Percentiles rank a stretch among this genome's conserved stretches.
These are phyloP conservation scores for Puccinia coronata DNA, from an alignment of 1,284 basidiomycete genomes.

Conservation along the genomic window DNA sequence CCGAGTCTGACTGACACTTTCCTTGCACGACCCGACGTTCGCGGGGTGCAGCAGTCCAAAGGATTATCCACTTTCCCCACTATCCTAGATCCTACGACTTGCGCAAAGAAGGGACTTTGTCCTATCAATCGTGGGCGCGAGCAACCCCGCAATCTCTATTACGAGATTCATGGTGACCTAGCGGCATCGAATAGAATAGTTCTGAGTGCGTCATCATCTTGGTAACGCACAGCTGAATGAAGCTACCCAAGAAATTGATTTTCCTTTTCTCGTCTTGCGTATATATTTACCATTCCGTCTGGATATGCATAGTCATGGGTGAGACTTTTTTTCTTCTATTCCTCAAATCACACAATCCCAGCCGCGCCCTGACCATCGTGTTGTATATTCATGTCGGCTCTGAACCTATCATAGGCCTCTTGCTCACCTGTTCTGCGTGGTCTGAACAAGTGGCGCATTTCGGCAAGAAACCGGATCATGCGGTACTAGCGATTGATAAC, in stretches of 20 bases:
- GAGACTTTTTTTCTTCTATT: background rate
- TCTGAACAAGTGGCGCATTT: constrained; percentile 59
- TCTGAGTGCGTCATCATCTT: constrained; percentile 55
- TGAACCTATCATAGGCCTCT: constrained; percentile 34
- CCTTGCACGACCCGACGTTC: background rate
- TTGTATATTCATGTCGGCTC: background rate
- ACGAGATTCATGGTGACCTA: constrained; percentile 58
- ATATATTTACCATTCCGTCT: background rate
- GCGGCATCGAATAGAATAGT: constrained; percentile 57
- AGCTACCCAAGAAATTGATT: background rate
- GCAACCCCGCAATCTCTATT: constrained; percentile 55
- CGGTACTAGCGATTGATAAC: constrained; percentile 80
- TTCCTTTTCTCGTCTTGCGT: too few relatives aligned
- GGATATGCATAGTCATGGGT: constrained; percentile 30
- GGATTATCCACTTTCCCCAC: background rate
- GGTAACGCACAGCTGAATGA: constrained; percentile 37
- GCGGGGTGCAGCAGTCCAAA: background rate
- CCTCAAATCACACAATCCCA: background rate
- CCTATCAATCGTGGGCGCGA: constrained; percentile 20
- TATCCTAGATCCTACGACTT: constrained; percentile 29
- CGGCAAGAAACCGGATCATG: constrained; percentile 59
- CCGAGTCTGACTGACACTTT: too few relatives aligned
- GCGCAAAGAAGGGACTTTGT: constrained; percentile 42
- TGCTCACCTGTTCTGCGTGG: constrained; percentile 25
- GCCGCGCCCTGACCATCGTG: background rate